A percentile compares a stretch with the other conserved stretches of the same genome.
phyloP scores from a whole-genome alignment of 2,329 filamentous ascomycete genomes.

The Verticillium dahliae region DNA sequence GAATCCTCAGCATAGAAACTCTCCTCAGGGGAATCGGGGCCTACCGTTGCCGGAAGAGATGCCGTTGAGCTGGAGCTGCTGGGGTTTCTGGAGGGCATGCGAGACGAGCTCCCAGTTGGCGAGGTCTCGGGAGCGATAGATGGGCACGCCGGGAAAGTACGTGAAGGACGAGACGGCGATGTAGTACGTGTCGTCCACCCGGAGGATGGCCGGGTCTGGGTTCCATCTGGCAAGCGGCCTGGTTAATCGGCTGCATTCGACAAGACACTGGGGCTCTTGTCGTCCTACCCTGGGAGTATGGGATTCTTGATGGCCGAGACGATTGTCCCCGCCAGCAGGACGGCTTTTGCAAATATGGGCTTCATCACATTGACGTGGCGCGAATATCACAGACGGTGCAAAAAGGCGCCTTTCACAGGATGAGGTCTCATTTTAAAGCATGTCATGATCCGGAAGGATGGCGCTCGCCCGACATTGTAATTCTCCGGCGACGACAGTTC shows the following conservation, averaged over 20 bases:
- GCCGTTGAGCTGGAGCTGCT: slow-evolving; percentile 30
- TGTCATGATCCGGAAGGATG: too few species aligned
- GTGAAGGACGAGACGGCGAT: slow-evolving; percentile 51
- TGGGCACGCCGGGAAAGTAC: slow-evolving; percentile 49
- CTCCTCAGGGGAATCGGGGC: background rate
- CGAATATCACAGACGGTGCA: too few species aligned
- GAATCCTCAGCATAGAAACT: slow-evolving; percentile 5
- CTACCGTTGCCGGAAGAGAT: background rate
- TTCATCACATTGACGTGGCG: slow-evolving; percentile 1
- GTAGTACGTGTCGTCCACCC: slow-evolving; percentile 47
- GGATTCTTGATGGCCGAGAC: slow-evolving; percentile 9
- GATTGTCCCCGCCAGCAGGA: slow-evolving; percentile 3
- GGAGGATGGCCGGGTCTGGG: slow-evolving; percentile 46
- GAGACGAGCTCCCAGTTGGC: slow-evolving; percentile 43
- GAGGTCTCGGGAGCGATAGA: slow-evolving; percentile 45
- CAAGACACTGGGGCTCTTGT: too few species aligned
- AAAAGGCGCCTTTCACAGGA: too few species aligned
- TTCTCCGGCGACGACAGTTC: background rate
- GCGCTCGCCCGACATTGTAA: background rate
- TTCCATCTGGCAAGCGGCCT: slow-evolving; percentile 21
- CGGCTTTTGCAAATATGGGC: background rate
- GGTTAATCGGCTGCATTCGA: too few species aligned
- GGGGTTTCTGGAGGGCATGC: slow-evolving; percentile 44
- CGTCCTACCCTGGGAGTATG: slow-evolving; percentile 3
- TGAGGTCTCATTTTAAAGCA: too few species aligned